Base-by-base conservation (phyloP, 352 stramenopile species). In the Saprolegnia parasitica region DNA sequence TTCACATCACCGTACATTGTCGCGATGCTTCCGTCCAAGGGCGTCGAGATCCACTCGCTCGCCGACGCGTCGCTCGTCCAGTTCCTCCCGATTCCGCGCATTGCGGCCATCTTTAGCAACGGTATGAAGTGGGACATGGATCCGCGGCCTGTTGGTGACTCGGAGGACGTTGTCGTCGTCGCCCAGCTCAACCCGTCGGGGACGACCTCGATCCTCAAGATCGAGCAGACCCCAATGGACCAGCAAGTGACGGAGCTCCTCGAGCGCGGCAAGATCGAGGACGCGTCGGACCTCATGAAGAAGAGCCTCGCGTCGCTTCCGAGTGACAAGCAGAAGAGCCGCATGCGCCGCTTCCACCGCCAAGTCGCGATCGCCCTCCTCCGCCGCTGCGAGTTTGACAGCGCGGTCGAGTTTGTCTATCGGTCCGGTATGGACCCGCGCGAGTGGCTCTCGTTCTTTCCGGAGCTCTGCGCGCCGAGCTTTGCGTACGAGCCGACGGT, bases 121-220 rank as follows among this genome's bases (percentile, higher is more conserved):
- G 87, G 87, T n/a, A 95, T 95, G 87, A 95, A 95, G 74, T 95
- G 85, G 73, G 85, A 95, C 71, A 95, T 95, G 87, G 85, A 93
- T 29, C 87, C 87, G 2, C 78, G 87, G 23, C 81, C 78, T 13
- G 83, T 73, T 26, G 84, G 83, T 39, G 87, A 95, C 56, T 78
- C 74, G 4, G 87, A 95, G 62, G 87, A 95, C 56, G 81, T 93
- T 11, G 73, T 95, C 45, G 76, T 95, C 37, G 81, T 90, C 8
- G 87, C 85, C 10, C 76, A 90, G 18, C 78, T 86, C 35, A 86
- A 93, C n/a, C 76, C 74, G 35, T 57, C 57, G 18, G 60, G 68
- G 29, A 76, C 78, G 20, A 89, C 78, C 58, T 95, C 87, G 15
- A 86, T 95, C 20, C 77, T 95, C 66, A 93, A 93, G 65, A 77